phyloP scores from a whole-genome alignment of 2,329 filamentous ascomycete genomes.

The Alternaria panax region DNA sequence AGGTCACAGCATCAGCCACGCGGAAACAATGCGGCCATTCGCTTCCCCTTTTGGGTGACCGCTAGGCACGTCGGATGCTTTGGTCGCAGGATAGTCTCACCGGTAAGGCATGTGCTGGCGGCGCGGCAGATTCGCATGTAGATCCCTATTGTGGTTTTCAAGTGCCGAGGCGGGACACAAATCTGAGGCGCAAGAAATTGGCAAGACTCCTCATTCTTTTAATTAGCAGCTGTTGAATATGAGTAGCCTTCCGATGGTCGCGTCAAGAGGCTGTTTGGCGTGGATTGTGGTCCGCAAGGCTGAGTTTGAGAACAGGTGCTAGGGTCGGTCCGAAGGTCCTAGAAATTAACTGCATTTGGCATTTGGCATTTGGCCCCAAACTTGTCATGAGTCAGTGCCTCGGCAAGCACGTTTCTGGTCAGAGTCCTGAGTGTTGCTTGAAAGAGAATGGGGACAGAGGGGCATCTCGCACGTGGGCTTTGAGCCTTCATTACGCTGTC shows the following conservation, averaged over 20 bases:
- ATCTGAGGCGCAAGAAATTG: not conserved
- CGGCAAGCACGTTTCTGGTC: not conserved
- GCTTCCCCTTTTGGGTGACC: conserved; percentile 6
- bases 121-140: not conserved
- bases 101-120: conserved; percentile 4
- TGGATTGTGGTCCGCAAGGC: not conserved
- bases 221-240: not conserved
- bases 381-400: not conserved
- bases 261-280: not conserved
- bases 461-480: conserved; percentile 14
- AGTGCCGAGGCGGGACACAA: not conserved
- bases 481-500: conserved; percentile 21
- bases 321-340: conserved; percentile 1
- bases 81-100: conserved; percentile 5
- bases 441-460: not conserved
- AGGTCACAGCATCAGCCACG: conserved; percentile 4
- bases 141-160: not conserved
- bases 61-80: conserved; percentile 6
- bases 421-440: not conserved
- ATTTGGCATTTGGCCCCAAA: conserved; percentile 4
- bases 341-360: not conserved
- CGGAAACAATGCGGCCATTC: not conserved
- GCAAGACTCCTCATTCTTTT: not conserved
- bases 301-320: not conserved
- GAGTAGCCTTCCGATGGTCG: not conserved